A percentile compares a stretch with the other conserved stretches of the same genome.
Evolutionary conservation across 1,139 yeast species (phyloP).

Genomic region (Yamadazyma atmosphaerica): DNA sequence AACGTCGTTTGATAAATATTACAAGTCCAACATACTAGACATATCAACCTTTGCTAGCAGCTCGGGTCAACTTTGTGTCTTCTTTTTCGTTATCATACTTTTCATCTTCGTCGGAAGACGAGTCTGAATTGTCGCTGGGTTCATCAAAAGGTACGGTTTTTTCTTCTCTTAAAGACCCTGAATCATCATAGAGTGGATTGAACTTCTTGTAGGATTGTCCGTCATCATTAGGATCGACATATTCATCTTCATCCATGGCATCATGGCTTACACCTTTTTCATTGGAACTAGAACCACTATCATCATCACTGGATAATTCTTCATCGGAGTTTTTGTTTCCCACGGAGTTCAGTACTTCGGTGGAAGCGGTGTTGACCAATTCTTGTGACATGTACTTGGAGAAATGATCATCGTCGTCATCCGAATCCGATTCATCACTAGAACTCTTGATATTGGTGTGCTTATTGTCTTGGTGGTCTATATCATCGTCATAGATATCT

Average conservation of each 20-base stretch:
- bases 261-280: constrained; percentile 15
- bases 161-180: constrained; percentile 32
- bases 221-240: constrained; percentile 80
- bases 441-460: constrained; percentile 7
- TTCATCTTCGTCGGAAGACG: constrained; percentile 32
- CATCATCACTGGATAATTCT: constrained; percentile 43
- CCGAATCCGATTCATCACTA: constrained; percentile 30
- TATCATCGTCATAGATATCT: constrained; percentile 14
- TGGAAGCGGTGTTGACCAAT: constrained; percentile 61
- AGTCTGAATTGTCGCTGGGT: constrained; percentile 27
- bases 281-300: constrained; percentile 26
- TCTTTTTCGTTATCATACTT: constrained; percentile 23
- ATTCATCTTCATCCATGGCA: constrained; percentile 52
- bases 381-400: constrained; percentile 85
- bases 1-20: too few relatives aligned
- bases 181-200: constrained; percentile 56
- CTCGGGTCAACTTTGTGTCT: constrained; percentile 33
- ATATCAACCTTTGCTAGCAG: constrained; percentile 43
- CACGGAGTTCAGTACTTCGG: constrained; percentile 53
- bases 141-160: constrained; percentile 24
- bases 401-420: constrained; percentile 45
- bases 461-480: constrained; percentile 13
- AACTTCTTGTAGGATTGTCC: constrained; percentile 71
- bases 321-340: constrained; percentile 29
- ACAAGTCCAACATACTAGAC: too few relatives aligned